A percentile compares a stretch with the other conserved stretches of the same genome.
Evolutionary conservation across 305 asterid species (phyloP).

Genomic region (Ilex paraguariensis): DNA sequence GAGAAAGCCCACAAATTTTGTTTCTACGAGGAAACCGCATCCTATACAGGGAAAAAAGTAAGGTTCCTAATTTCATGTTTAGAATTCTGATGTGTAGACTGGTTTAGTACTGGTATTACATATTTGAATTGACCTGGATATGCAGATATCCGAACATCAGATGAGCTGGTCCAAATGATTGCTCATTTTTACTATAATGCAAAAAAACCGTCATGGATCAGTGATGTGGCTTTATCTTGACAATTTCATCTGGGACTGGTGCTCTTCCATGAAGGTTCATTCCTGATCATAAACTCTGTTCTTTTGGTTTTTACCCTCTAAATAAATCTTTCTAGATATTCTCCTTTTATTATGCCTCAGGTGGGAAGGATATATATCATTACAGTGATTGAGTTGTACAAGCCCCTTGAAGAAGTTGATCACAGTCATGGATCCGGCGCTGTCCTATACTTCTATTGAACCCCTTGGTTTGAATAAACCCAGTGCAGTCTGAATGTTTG

Average conservation of each 20-base stretch:
- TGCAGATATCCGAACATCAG: conserved; percentile 65
- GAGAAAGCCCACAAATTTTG: conserved; percentile 81
- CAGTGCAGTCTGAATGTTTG: too few species aligned
- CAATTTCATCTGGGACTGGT: conserved; percentile 11
- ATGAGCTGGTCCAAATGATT: conserved; percentile 85
- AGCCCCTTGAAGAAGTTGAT: too few species aligned
- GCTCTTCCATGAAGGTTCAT: too few species aligned
- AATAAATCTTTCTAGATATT: too few species aligned
- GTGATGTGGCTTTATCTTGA: conserved; percentile 30
- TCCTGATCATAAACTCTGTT: too few species aligned
- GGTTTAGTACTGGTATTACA: background rate
- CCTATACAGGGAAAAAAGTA: conserved; percentile 76
- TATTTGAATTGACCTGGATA: conserved; percentile 14
- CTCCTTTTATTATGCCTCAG: too few species aligned
- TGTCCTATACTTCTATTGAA: too few species aligned
- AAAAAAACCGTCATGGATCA: conserved; percentile 61
- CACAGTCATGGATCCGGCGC: too few species aligned
- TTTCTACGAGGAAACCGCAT: conserved; percentile 85
- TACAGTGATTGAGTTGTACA: too few species aligned
- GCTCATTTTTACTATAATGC: conserved; percentile 88
- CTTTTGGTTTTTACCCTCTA: too few species aligned
- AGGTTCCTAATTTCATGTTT: background rate
- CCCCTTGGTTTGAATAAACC: too few species aligned
- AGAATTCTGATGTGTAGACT: background rate
- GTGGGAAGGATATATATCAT: too few species aligned